Conservation (phyloP, 1,139 yeast genomes). For the Arxiozyma slooffiae region DNA sequence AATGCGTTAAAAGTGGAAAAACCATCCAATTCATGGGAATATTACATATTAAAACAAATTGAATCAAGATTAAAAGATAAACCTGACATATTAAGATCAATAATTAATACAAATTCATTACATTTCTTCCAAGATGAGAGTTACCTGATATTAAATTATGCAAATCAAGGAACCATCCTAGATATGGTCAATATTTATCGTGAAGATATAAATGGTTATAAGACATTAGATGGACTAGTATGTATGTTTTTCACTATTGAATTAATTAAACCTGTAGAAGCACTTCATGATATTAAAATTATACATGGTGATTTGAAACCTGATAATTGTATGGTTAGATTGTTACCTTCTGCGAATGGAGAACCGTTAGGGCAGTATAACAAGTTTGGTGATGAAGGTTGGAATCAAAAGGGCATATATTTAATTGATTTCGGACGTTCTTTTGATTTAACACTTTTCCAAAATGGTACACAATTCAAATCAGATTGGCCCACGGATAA, state of each 20-base stretch:
- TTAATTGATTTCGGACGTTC: conserved; percentile 81
- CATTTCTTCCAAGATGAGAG: conserved; percentile 64
- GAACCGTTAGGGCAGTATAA: conserved; percentile 27
- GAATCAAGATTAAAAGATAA: conserved; percentile 31
- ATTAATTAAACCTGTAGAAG: conserved; percentile 49
- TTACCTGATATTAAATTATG: conserved; percentile 59
- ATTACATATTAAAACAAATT: conserved; percentile 54
- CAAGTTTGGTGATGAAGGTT: conserved; percentile 35
- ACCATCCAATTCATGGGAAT: conserved; percentile 76
- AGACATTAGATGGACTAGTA: conserved; percentile 47
- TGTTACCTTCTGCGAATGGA: conserved; percentile 39
- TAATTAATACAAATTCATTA: conserved; percentile 45
- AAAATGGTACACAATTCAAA: conserved; percentile 43
- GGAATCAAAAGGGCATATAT: conserved; percentile 50
- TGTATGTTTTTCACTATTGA: conserved; percentile 58
- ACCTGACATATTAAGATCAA: conserved; percentile 30
- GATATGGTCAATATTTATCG: conserved; percentile 50
- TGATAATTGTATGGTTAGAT: conserved; percentile 73
- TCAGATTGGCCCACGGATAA: conserved; percentile 56
- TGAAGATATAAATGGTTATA: conserved; percentile 26
- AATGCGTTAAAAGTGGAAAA: conserved; percentile 67
- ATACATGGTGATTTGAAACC: conserved; percentile 83
- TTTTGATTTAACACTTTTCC: conserved; percentile 56
- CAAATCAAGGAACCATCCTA: conserved; percentile 63
- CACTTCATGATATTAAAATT: conserved; percentile 54